phyloP scores from a whole-genome alignment of 345 rosid genomes.

The Kandelia obovata region DNA sequence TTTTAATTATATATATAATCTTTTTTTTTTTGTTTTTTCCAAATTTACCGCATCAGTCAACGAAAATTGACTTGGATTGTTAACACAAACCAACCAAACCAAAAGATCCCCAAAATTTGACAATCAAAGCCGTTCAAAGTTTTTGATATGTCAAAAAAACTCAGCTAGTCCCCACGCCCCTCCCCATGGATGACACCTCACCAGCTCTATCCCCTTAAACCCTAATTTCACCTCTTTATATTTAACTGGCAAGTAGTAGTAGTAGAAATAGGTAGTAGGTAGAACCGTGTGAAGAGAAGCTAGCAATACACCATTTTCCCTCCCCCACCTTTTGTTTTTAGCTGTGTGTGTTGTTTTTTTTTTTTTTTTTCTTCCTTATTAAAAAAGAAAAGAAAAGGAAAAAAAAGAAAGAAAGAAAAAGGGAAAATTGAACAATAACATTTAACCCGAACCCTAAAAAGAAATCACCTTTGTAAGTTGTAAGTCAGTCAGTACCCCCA shows the following conservation, averaged over 20 bases:
- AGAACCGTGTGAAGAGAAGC: neutral
- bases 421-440: neutral
- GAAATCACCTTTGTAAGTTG: conserved; percentile 15
- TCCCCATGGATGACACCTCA: conserved; percentile 16
- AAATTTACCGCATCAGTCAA: neutral
- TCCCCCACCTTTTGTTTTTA: no score
- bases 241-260: conserved; percentile 1
- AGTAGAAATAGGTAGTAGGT: no score
- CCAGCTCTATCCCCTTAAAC: conserved; percentile 19
- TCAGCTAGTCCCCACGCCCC: conserved; percentile 18
- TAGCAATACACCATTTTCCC: conserved; percentile 2
- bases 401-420: neutral
- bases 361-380: neutral
- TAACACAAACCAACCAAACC: no score
- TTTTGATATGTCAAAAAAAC: conserved; percentile 14
- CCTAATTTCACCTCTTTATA: conserved; percentile 22
- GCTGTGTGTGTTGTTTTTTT: no score
- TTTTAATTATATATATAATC: no score
- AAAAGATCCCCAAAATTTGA: neutral
- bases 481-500: neutral
- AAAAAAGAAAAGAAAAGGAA: neutral
- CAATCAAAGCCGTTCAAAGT: neutral
- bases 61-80: conserved; percentile 21
- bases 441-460: conserved; percentile 21
- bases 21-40: neutral